Conservation (phyloP, 345 rosid genomes). For the Geranium rotundifolium region DNA sequence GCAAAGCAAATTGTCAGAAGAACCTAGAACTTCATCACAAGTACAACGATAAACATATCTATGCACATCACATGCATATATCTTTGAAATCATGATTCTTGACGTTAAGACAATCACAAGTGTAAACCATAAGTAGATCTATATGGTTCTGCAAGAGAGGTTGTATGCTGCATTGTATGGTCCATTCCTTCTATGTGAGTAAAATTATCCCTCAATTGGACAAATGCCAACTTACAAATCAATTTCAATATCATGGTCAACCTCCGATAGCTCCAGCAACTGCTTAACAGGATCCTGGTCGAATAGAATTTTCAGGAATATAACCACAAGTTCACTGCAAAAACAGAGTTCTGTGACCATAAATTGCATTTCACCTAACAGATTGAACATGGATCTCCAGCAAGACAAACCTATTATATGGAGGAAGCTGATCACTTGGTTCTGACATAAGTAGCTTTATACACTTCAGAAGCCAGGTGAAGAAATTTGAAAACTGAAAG, state of each 20-base stretch:
- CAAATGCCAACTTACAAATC: slow-evolving; percentile 50
- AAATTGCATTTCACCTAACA: slow-evolving; percentile 6
- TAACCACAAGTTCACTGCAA: slow-evolving; percentile 76
- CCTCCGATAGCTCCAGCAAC: slow-evolving; percentile 52
- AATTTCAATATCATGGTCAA: slow-evolving; percentile 41
- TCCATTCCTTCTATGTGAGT: neutral
- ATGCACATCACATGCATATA: neutral
- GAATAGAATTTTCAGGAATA: slow-evolving; percentile 79
- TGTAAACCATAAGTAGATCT: neutral
- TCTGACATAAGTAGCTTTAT: slow-evolving; percentile 81
- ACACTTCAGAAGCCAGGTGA: slow-evolving; percentile 79
- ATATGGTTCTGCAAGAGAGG: too few species aligned
- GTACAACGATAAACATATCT: slow-evolving; percentile 2
- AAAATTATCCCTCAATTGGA: slow-evolving; percentile 2
- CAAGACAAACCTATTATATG: slow-evolving; percentile 54
- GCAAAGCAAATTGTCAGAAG: slow-evolving; percentile 5
- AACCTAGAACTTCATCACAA: neutral
- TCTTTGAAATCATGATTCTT: neutral
- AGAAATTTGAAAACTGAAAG: slow-evolving; percentile 80
- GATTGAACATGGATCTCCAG: slow-evolving; percentile 9
- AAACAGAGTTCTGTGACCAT: slow-evolving; percentile 20
- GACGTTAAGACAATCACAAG: neutral
- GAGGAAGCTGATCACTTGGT: slow-evolving; percentile 72
- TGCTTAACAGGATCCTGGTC: slow-evolving; percentile 88
- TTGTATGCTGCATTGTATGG: neutral